Base-by-base conservation (phyloP, 768 basidiomycete genomes). In the Phallus indusiatus region DNA sequence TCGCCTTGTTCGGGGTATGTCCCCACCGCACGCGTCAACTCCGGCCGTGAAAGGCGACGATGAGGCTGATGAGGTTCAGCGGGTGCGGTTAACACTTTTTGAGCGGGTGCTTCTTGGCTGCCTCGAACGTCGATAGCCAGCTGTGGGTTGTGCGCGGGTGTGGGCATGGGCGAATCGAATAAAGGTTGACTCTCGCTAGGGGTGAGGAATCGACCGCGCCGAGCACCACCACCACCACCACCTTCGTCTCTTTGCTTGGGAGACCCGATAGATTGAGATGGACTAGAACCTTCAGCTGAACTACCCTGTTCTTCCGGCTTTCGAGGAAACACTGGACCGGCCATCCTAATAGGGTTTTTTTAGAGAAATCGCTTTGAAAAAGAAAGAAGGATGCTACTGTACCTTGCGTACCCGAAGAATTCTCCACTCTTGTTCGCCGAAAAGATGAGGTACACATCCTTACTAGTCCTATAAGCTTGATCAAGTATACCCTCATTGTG, bases 341-440 rank as follows among this genome's bases (percentile, higher is more conserved):
- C 71, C 90, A 93, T 92, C 67, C 89, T 89, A 65, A 24, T n/a
- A n/a, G n/a, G n/a, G n/a, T n/a, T n/a, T n/a, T n/a, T n/a, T n/a
- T n/a, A n/a, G n/a, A n/a, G 50, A 22, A 16, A 33, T 56, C 33
- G 16, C 18, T 63, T 53, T 62, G 35, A 48, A 20, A 16, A 14
- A 60, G 8, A 34, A 61, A 14, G 8, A 48, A 50, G 33, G 52
- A 66, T 62, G 6, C 57, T 56, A 8, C 57, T 56, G 61, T 71
- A 92, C 84, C 80, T 83, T 11, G 91, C 94, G 68, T 90, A 94
- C 20, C 94, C 94, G 66, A 88, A 96, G 68, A 96, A 98, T 69
- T 92, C 91, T 36, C 95, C 93, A 59, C 88, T 88, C 69, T 88
- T 91, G 73, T 97, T 97, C 17, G 90, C 95, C 36, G 93, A 82